phyloP scores from a whole-genome alignment of 345 rosid species.

The Noccaea bulbosa region DNA sequence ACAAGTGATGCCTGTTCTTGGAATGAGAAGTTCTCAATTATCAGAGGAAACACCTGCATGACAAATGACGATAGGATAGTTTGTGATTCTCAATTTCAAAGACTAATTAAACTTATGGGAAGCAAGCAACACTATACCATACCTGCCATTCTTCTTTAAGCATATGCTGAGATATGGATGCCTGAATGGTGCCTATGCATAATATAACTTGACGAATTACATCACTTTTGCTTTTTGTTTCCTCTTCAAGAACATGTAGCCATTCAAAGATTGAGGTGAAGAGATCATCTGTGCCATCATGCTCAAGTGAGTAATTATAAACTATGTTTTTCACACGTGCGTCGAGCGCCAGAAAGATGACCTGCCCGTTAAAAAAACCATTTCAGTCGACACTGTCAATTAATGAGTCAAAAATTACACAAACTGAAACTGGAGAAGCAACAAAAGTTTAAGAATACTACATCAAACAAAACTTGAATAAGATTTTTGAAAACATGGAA shows the following conservation, averaged over 20 bases:
- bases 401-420: neutral
- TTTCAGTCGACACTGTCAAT: constrained; percentile 16
- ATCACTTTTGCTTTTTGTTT: constrained; percentile 50
- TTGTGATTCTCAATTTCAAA: constrained; percentile 9
- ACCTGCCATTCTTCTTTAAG: constrained; percentile 97
- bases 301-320: constrained; percentile 84
- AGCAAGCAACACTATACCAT: neutral
- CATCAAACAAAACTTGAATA: neutral
- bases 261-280: constrained; percentile 74
- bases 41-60: constrained; percentile 72
- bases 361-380: constrained; percentile 54
- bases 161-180: constrained; percentile 89
- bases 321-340: constrained; percentile 90
- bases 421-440: neutral
- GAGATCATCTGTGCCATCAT: constrained; percentile 77
- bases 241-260: constrained; percentile 60
- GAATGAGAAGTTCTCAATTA: constrained; percentile 72
- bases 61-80: neutral
- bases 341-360: constrained; percentile 87
- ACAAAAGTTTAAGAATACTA: neutral
- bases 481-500: neutral
- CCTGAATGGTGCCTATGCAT: constrained; percentile 81
- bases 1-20: constrained; percentile 81
- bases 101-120: neutral
- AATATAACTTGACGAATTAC: constrained; percentile 75